Evolutionary conservation across 306 rosid genomes (phyloP).

Genomic region (Vigna hirtella): DNA sequence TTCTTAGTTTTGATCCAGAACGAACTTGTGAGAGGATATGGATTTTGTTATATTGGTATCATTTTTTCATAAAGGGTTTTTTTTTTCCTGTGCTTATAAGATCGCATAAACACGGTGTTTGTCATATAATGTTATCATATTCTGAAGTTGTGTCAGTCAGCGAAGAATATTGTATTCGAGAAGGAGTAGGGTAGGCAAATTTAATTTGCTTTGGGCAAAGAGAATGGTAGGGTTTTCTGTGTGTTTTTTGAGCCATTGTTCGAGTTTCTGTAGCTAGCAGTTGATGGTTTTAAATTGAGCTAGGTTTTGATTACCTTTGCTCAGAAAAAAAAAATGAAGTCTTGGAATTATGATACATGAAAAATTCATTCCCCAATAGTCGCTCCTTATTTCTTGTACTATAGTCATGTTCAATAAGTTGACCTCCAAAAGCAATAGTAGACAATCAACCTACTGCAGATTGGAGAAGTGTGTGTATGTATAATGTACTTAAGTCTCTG

Average conservation of each 20-base stretch:
- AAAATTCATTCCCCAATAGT: slow-evolving; percentile 11
- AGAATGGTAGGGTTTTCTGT: slow-evolving; percentile 35
- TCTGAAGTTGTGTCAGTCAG: neutral
- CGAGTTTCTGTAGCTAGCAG: slow-evolving; percentile 18
- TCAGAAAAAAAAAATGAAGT: neutral
- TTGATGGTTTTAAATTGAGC: slow-evolving; percentile 20
- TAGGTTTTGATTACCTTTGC: slow-evolving; percentile 3
- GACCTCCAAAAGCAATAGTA: slow-evolving; percentile 22
- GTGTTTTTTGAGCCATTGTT: slow-evolving; percentile 28
- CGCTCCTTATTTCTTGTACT: neutral
- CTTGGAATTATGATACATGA: neutral
- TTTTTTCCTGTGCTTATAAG: neutral
- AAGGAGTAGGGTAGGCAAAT: neutral
- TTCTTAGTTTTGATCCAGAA: slow-evolving; percentile 35
- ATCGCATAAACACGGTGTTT: slow-evolving; percentile 19
- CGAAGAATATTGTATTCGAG: no score
- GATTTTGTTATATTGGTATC: slow-evolving; percentile 22
- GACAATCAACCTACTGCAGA: slow-evolving; percentile 26
- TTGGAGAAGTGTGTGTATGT: neutral
- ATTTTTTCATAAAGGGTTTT: slow-evolving; percentile 30
- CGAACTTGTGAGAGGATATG: slow-evolving; percentile 50
- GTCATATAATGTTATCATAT: neutral
- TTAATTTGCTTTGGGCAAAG: slow-evolving; percentile 20
- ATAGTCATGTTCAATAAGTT: neutral
- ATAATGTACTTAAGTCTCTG: neutral